Conservation (phyloP, 225 moss, liverwort and hornwort species). For the Pleurozium schreberi region DNA sequence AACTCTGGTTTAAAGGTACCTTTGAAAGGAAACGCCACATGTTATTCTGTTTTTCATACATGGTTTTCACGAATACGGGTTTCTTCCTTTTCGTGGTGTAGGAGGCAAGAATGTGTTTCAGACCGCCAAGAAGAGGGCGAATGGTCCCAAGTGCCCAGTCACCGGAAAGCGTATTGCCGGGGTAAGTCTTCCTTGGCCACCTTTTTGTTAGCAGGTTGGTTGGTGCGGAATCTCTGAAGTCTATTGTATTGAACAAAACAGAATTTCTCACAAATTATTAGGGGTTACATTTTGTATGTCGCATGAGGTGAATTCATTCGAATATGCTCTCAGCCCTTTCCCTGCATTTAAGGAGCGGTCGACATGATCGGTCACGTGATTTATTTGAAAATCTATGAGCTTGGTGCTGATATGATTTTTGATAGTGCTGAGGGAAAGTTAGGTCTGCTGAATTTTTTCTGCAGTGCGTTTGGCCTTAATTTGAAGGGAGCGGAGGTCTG, state of each 20-base stretch:
- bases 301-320: background rate
- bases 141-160: slow-evolving; percentile 55
- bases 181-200: slow-evolving; percentile 2
- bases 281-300: background rate
- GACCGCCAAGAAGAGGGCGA: slow-evolving; percentile 76
- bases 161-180: slow-evolving; percentile 66
- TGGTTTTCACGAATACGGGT: background rate
- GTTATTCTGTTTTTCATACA: background rate
- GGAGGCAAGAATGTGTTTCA: slow-evolving; percentile 66
- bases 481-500: background rate
- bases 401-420: background rate
- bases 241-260: too few species aligned
- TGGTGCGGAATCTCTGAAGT: too few species aligned
- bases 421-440: background rate
- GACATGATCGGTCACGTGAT: background rate
- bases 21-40: background rate
- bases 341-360: background rate
- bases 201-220: background rate
- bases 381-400: background rate
- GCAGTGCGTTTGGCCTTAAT: background rate
- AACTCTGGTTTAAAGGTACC: too few species aligned
- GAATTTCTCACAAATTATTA: background rate
- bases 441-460: background rate
- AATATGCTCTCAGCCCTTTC: background rate
- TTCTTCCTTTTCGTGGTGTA: background rate